Evolutionary conservation across 108 stramenopile species (phyloP).

Genomic region (Poteriospumella lacustris): DNA sequence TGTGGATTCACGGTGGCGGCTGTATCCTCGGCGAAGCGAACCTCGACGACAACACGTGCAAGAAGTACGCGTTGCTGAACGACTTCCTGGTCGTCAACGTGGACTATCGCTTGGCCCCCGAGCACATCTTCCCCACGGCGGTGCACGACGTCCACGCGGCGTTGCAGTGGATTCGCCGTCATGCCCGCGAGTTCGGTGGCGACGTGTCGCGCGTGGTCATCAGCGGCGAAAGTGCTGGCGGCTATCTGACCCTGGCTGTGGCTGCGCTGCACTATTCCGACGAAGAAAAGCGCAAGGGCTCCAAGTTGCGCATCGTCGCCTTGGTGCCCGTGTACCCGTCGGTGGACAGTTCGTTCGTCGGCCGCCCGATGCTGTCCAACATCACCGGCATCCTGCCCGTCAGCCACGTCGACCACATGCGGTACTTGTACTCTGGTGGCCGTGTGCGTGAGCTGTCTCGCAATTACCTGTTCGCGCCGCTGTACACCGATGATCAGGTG

Average conservation of each 20-base stretch:
- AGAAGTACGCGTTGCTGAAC: background rate
- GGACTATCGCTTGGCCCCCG: background rate
- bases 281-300: too few species aligned
- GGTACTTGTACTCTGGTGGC: too few species aligned
- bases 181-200: background rate
- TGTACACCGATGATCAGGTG: too few species aligned
- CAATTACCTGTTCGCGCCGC: too few species aligned
- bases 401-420: too few species aligned
- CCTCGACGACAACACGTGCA: background rate
- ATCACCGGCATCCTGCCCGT: too few species aligned
- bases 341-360: too few species aligned
- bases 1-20: background rate
- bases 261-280: background rate
- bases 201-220: background rate
- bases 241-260: background rate
- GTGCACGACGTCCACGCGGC: background rate
- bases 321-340: too few species aligned
- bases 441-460: too few species aligned
- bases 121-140: background rate
- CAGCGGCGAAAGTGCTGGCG: background rate
- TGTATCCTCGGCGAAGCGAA: background rate
- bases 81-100: background rate
- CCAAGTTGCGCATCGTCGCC: too few species aligned
- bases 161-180: background rate
- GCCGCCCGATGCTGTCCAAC: too few species aligned